Percentiles rank a stretch among this genome's conserved stretches.
Conservation (phyloP, 2,329 filamentous ascomycete genomes). For the Fusarium coffeatum region DNA sequence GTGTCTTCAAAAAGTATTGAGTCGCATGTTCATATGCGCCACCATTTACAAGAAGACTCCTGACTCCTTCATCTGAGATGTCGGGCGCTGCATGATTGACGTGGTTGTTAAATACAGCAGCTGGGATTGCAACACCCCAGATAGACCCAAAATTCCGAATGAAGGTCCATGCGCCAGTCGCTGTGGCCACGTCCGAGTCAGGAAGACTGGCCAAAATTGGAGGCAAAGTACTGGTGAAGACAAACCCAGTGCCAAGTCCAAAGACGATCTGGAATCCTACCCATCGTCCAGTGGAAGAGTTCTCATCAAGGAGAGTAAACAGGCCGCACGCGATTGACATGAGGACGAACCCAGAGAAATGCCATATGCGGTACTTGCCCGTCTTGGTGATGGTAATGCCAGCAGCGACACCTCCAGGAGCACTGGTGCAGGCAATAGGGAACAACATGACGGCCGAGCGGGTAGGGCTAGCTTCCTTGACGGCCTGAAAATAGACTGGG, state of each 20-base stretch:
- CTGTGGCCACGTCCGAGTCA: conserved; percentile 53
- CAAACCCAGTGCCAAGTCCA: conserved; percentile 54
- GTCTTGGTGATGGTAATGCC: conserved; percentile 47
- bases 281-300: conserved; percentile 54
- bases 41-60: too few relatives aligned
- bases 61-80: too few relatives aligned
- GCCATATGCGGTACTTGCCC: conserved; percentile 50
- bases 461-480: conserved; percentile 49
- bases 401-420: conserved; percentile 44
- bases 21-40: too few relatives aligned
- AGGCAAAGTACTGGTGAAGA: conserved; percentile 56
- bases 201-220: conserved; percentile 56
- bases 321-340: conserved; percentile 56
- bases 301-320: conserved; percentile 53
- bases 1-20: too few relatives aligned
- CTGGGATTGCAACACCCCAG: too few relatives aligned
- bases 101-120: too few relatives aligned
- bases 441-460: conserved; percentile 51
- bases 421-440: conserved; percentile 40
- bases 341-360: conserved; percentile 51
- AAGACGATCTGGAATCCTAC: conserved; percentile 56
- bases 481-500: conserved; percentile 62
- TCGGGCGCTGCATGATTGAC: too few relatives aligned
- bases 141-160: too few relatives aligned
- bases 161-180: conserved; percentile 39